Conservation (phyloP, 352 stramenopile genomes). For the Hyaloperonospora brassicae region DNA sequence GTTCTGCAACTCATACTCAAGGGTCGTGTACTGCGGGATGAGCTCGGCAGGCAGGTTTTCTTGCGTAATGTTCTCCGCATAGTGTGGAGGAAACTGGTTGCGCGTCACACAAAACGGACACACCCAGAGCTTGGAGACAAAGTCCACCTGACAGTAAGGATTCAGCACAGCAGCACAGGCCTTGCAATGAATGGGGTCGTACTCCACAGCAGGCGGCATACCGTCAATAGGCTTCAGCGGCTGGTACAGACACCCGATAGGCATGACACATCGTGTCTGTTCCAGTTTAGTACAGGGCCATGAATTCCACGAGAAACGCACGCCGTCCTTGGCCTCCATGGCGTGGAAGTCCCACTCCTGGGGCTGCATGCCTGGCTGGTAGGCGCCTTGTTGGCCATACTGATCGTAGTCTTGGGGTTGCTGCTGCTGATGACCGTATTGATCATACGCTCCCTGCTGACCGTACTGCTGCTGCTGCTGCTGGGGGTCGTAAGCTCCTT, state of each 20-base stretch:
- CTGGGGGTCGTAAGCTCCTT: conserved; percentile 10
- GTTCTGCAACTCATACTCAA: conserved; percentile 98
- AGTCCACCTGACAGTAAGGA: conserved; percentile 98
- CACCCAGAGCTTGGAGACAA: conserved; percentile 98
- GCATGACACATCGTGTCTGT: conserved; percentile 96
- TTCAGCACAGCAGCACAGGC: conserved; percentile 96
- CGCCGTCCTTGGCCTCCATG: conserved; percentile 86
- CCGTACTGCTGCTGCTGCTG: conserved; percentile 3
- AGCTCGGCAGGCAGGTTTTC: conserved; percentile 98
- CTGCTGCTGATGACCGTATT: conserved; percentile 27
- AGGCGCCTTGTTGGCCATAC: conserved; percentile 38
- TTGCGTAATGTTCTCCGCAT: conserved; percentile 95
- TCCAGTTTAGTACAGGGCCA: conserved; percentile 97
- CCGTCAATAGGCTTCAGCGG: conserved; percentile 96
- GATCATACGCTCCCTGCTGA: conserved; percentile 1
- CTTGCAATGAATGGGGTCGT: conserved; percentile 98
- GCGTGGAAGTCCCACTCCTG: conserved; percentile 84
- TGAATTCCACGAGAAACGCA: conserved; percentile 97
- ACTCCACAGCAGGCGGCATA: conserved; percentile 90
- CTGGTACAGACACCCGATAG: conserved; percentile 90
- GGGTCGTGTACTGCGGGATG: conserved; percentile 98
- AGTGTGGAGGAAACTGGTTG: conserved; percentile 97
- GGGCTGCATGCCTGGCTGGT: conserved; percentile 55
- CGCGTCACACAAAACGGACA: conserved; percentile 98
- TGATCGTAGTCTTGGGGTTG: conserved; percentile 30